Conservation (phyloP, 2,329 filamentous ascomycete species). For the Escovopsis sp. region DNA sequence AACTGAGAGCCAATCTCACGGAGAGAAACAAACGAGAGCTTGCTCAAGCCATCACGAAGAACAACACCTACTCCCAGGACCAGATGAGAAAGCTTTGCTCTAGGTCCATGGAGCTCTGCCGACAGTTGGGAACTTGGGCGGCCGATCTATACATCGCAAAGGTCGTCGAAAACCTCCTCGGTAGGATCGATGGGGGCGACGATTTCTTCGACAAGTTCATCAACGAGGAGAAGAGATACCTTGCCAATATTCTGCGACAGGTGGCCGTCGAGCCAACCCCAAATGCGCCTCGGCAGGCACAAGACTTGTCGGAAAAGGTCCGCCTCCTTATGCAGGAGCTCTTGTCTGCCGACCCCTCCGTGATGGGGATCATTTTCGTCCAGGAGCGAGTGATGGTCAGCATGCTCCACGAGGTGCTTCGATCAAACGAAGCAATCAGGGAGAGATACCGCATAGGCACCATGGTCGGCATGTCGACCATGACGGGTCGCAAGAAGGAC, state of each 20-base stretch:
- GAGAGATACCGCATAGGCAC: slow-evolving; percentile 34
- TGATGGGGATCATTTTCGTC: slow-evolving; percentile 53
- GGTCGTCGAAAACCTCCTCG: slow-evolving; percentile 25
- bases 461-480: slow-evolving; percentile 39
- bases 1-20: slow-evolving; percentile 27
- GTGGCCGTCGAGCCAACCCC: slow-evolving; percentile 13
- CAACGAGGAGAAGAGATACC: slow-evolving; percentile 39
- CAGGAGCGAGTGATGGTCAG: slow-evolving; percentile 45
- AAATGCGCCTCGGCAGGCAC: slow-evolving; percentile 4
- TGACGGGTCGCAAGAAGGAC: slow-evolving; percentile 21
- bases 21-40: slow-evolving; percentile 27
- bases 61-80: slow-evolving; percentile 35
- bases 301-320: slow-evolving; percentile 42
- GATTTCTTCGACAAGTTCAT: slow-evolving; percentile 26
- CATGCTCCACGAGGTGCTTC: slow-evolving; percentile 44
- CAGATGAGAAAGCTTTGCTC: slow-evolving; percentile 42
- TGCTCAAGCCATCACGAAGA: slow-evolving; percentile 22
- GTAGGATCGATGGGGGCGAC: slow-evolving; percentile 8
- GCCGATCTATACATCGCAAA: slow-evolving; percentile 48
- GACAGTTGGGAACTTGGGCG: slow-evolving; percentile 53
- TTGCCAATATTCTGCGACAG: slow-evolving; percentile 30
- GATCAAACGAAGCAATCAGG: slow-evolving; percentile 32
- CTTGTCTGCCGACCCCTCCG: slow-evolving; percentile 23
- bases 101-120: slow-evolving; percentile 34
- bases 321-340: slow-evolving; percentile 37